Base-by-base conservation (phyloP, 352 stramenopile genomes). In the Globisporangium alternatum region DNA sequence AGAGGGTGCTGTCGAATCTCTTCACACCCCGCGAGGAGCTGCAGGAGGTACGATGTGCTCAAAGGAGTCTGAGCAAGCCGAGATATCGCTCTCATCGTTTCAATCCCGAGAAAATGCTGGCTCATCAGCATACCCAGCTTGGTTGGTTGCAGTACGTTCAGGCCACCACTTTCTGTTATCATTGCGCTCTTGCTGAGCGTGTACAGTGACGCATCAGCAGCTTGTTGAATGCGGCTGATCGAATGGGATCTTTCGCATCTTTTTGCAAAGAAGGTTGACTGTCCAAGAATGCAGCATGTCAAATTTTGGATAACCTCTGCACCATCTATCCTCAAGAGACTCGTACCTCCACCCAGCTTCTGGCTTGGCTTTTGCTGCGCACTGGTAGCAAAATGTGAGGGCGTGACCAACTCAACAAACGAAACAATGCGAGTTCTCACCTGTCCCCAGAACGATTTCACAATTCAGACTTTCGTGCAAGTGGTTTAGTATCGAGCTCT, bases 71-170 rank as follows among this genome's bases (percentile, higher is more conserved):
- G 39, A 19, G 25, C 54, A 3, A 74, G 39, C 19, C 56, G 67
- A 13, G 82, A 56, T 9, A 96, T 79, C 2, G 44, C 53, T 64
- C 80, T 78, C 80, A 94, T 89, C 5, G 83, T 74, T 17, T 78
- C 61, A 47, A 89, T 81, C 19, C 75, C 65, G 9, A 96, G 62
- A 33, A 86, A 79, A 44, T 85, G 74, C 51, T 80, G 68, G 61
- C 77, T 88, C 87, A 97, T 96, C 6, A 95, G 74, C 28, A 72
- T 63, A 17, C 75, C 80, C 30, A 71, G 65, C 44, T 62, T 43
- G 12, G 73, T 70, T 44, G 81, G 69, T 25, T 58, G 2, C 21
- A 89, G 68, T 17, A 55, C 62, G 3, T 70, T 69, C 15, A 61
- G 56, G 56, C 75, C 47, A 33, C 71, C 52, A 22, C 67, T 39